Evolutionary conservation across 768 basidiomycete species (phyloP).

Genomic region (Trametes elegans): DNA sequence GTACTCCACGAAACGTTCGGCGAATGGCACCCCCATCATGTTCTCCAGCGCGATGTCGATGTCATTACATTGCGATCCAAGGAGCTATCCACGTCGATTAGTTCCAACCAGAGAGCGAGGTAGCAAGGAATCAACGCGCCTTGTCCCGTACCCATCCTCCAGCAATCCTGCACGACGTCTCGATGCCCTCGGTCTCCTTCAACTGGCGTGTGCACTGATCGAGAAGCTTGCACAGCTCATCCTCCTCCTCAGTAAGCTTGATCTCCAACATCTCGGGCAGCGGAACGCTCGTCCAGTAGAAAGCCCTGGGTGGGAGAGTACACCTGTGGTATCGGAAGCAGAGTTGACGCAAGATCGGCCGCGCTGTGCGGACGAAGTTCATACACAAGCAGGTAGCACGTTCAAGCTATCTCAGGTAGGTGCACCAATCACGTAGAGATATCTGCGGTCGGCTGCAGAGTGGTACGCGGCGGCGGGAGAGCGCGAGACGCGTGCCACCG

Average conservation of each 20-base stretch:
- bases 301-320: background rate
- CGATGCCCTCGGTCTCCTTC: slow-evolving; percentile 48
- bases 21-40: slow-evolving; percentile 91
- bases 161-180: slow-evolving; percentile 81
- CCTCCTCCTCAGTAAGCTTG: slow-evolving; percentile 65
- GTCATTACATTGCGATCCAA: slow-evolving; percentile 81
- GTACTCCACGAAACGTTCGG: slow-evolving; percentile 70
- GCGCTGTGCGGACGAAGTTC: background rate
- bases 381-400: background rate
- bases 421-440: background rate
- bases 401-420: background rate
- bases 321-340: background rate
- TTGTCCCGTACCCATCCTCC: slow-evolving; percentile 99
- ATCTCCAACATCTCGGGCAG: slow-evolving; percentile 39
- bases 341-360: background rate
- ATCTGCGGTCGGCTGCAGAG: no score
- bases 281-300: slow-evolving; percentile 26
- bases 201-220: slow-evolving; percentile 70
- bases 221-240: slow-evolving; percentile 69
- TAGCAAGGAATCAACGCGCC: no score
- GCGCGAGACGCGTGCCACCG: no score
- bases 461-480: no score
- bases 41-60: slow-evolving; percentile 89
- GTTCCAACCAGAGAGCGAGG: no score
- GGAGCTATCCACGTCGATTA: no score